These are phyloP conservation scores for Cerrena zonata DNA, from an alignment of 1,284 basidiomycete genomes.

Conservation along the genomic window DNA sequence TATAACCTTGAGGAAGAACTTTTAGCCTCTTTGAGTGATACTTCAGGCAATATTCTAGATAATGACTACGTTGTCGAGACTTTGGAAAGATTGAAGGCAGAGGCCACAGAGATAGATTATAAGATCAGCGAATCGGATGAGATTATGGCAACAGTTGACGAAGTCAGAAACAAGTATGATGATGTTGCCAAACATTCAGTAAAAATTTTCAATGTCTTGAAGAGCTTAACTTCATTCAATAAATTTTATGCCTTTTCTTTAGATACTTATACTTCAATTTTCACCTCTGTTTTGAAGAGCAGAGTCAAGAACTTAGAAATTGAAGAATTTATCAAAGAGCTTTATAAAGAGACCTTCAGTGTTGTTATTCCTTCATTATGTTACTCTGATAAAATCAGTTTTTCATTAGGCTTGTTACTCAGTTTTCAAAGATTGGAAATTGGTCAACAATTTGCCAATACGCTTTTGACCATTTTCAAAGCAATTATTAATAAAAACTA, in stretches of 20 bases:
- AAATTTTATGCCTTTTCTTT: conserved; percentile 99
- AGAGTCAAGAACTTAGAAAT: no score
- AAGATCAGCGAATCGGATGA: conserved; percentile 96
- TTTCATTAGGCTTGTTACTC: no score
- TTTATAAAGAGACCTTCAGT: no score
- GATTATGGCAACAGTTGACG: conserved; percentile 93
- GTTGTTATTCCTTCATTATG: no score
- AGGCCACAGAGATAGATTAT: conserved; percentile 91
- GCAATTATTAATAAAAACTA: no score
- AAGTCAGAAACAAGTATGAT: conserved; percentile 90
- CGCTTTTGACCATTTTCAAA: no score
- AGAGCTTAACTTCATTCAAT: conserved; percentile 88
- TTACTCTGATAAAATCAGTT: no score
- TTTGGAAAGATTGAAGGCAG: conserved; percentile 91
- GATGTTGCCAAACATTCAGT: conserved; percentile 92
- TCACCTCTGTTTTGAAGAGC: no score
- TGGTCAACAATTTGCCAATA: no score
- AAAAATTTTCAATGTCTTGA: conserved; percentile 96
- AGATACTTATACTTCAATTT: no score
- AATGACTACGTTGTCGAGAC: conserved; percentile 99
- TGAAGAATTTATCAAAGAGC: conserved; percentile 64
- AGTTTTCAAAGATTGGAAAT: no score
- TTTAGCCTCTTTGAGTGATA: conserved; percentile 94
- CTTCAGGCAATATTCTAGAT: conserved; percentile 93
- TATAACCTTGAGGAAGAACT: conserved; percentile 90